Evolutionary conservation across 2,329 filamentous ascomycete species (phyloP).

Genomic region (Fusarium denticulatum): DNA sequence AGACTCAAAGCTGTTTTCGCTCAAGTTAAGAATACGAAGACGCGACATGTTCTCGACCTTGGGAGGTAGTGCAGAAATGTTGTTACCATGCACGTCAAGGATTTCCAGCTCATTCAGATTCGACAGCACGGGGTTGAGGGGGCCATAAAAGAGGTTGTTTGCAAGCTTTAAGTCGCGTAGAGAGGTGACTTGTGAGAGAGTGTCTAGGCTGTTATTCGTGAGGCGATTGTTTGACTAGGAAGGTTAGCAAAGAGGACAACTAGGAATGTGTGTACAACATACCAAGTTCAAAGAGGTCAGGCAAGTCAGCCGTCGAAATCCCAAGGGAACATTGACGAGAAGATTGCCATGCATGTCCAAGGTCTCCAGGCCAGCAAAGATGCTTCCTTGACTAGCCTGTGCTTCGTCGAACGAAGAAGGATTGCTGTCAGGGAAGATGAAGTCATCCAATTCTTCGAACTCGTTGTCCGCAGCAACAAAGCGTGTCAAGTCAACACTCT

Average conservation of each 20-base stretch:
- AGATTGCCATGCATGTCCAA: slow-evolving; percentile 89
- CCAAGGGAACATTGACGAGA: slow-evolving; percentile 76
- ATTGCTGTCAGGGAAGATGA: slow-evolving; percentile 79
- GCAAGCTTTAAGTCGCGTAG: slow-evolving; percentile 85
- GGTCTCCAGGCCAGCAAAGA: slow-evolving; percentile 83
- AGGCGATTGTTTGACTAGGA: slow-evolving; percentile 82
- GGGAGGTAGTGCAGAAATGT: slow-evolving; percentile 75
- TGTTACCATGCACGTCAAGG: slow-evolving; percentile 84
- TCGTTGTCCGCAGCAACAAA: slow-evolving; percentile 93
- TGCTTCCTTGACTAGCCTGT: slow-evolving; percentile 73
- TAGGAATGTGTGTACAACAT: slow-evolving; percentile 45
- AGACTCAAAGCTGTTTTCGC: slow-evolving; percentile 78
- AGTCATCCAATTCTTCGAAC: slow-evolving; percentile 76
- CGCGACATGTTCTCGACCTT: slow-evolving; percentile 72
- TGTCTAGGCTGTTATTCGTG: slow-evolving; percentile 74
- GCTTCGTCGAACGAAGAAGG: slow-evolving; percentile 68
- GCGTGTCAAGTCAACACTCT: slow-evolving; percentile 86
- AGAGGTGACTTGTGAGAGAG: slow-evolving; percentile 76
- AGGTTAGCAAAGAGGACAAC: slow-evolving; percentile 30
- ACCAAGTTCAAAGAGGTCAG: slow-evolving; percentile 86
- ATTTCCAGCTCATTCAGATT: slow-evolving; percentile 77
- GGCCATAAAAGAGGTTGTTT: slow-evolving; percentile 77
- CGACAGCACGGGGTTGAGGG: slow-evolving; percentile 70
- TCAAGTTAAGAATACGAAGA: slow-evolving; percentile 81
- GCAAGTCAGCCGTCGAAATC: slow-evolving; percentile 75